Base-by-base conservation (phyloP, 352 stramenopile species). In the Phytophthora sojae region DNA sequence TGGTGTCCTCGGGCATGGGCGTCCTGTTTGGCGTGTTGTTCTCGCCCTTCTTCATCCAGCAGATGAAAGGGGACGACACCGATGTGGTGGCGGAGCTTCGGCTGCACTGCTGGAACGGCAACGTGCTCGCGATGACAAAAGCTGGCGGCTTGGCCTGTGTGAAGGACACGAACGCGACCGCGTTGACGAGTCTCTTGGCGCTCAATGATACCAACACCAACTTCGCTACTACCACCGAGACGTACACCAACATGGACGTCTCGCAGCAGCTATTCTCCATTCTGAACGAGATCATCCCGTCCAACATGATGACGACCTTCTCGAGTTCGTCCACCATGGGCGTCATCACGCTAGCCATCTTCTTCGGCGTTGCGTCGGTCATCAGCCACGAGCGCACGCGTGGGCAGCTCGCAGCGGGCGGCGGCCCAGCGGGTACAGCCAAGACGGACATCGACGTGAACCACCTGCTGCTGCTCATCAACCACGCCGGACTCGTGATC, bases 201-300 rank as follows among this genome's bases (percentile, higher is more conserved):
- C 65, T 94, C 8, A 89, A 93, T 54, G 77, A 91, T 55, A 87
- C 76, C 15, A 65, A 64, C 14, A 77, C 49, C 47, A 82, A 81
- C 57, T 89, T 90, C 47, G 56, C 73, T 9, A 71, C 64, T 32
- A 60, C 75, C 8, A 71, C 12, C 72, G 77, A 67, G 47, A 59
- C 23, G 17, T 73, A 56, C 42, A 47, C 32, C 30, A 58, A 56
- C 73, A 72, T 92, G 21, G 81, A 75, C 25, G 79, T 93, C 12
- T 88, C 85, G 21, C 78, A 93, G 60, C 84, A 93, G 64, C 59
- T 94, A 32, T 88, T 94, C 61, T 61, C 71, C 47, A 93, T 93
- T 61, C 64, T 91, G 29, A 73, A 80, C 23, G 67, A 79, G 11
- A 75, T 92, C 55, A 82, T 95, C 47, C 88, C 88, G 32, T 75